A percentile compares a stretch with the other conserved stretches of the same genome.
Evolutionary conservation across 2,329 filamentous ascomycete species (phyloP).

Genomic region (Aspergillus sp.): DNA sequence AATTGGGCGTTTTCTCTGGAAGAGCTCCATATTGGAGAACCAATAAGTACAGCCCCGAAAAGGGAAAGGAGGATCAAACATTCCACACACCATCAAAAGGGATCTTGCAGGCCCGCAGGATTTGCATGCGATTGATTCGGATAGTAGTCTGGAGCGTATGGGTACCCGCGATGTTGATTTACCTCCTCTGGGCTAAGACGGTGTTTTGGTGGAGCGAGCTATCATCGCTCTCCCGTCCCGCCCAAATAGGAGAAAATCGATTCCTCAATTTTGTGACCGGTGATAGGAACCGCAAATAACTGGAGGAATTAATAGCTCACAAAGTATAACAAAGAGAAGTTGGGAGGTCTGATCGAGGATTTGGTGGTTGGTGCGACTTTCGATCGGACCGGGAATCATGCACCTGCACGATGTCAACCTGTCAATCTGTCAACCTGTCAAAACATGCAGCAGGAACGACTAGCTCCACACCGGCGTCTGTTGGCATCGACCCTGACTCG

Average conservation of each 20-base stretch:
- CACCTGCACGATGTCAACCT: constrained; percentile 7
- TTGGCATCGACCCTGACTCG: constrained; percentile 10
- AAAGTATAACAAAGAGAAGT: neutral
- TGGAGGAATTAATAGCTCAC: neutral
- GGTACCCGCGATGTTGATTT: no score
- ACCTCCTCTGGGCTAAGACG: neutral
- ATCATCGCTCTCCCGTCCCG: neutral
- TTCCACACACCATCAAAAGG: neutral
- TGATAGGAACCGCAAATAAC: neutral
- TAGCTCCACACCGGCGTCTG: constrained; percentile 2
- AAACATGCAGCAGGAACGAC: constrained; percentile 13
- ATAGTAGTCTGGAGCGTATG: neutral
- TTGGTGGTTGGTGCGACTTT: constrained; percentile 6
- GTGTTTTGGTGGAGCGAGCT: neutral
- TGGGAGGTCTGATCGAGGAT: neutral
- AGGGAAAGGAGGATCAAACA: neutral
- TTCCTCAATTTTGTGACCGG: neutral
- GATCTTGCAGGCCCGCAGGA: neutral
- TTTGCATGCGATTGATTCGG: neutral
- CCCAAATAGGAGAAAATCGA: neutral
- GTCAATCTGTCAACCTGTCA: constrained; percentile 5
- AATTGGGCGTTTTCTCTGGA: constrained; percentile 6
- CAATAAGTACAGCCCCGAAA: neutral
- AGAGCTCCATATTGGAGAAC: constrained; percentile 4
- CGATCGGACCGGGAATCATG: constrained; percentile 3